These are phyloP conservation scores for Corchorus olitorius DNA, from an alignment of 345 rosid genomes.

Conservation along the genomic window DNA sequence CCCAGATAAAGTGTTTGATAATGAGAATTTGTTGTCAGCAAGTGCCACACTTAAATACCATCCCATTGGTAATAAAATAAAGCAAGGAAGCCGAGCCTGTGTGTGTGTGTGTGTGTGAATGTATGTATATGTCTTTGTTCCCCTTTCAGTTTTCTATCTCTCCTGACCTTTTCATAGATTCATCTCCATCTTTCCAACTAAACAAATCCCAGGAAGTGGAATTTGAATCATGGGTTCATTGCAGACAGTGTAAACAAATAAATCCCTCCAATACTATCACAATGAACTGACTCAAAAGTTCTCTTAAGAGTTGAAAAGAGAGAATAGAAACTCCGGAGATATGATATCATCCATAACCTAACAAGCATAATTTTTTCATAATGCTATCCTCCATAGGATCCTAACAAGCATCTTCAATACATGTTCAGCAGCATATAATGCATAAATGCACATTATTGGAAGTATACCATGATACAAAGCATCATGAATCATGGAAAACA, in stretches of 20 bases:
- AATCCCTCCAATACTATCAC: not conserved
- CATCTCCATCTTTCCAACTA: not conserved
- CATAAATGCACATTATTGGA: not conserved
- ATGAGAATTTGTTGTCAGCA: not conserved
- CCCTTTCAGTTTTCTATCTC: not conserved
- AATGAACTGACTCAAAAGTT: not conserved
- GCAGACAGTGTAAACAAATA: not conserved
- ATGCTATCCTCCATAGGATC: no score
- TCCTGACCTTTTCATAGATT: not conserved
- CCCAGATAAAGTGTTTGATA: not conserved
- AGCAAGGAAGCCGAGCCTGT: not conserved
- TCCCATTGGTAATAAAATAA: not conserved
- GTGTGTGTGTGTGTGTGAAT: no score
- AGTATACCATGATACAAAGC: not conserved
- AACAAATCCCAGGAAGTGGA: not conserved
- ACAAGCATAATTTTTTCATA: not conserved
- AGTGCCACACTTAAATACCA: not conserved
- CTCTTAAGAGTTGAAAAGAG: not conserved
- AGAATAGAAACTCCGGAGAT: not conserved
- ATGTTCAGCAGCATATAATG: not conserved
- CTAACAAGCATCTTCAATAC: not conserved
- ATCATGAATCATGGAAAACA: constrained; percentile 2
- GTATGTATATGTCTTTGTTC: not conserved
- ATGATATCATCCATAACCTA: not conserved
- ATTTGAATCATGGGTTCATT: not conserved